Conservation (phyloP, 2,329 filamentous ascomycete species). For the Aspergillus ibericus region DNA sequence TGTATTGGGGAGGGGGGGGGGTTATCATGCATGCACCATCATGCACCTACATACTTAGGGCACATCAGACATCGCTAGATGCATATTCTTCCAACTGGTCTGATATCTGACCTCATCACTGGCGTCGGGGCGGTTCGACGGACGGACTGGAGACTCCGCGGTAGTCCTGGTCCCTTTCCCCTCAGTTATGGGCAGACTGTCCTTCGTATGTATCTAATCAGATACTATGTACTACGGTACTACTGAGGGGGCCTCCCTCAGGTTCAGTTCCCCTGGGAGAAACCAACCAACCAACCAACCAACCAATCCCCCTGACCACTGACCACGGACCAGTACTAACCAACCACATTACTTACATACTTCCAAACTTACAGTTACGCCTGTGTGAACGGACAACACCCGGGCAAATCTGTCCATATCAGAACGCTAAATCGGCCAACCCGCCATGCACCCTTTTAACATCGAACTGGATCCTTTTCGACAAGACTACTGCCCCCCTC, state of each 20-base stretch:
- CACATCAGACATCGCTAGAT: background rate
- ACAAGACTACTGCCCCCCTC: conserved; percentile 3
- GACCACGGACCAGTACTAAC: background rate
- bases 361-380: background rate
- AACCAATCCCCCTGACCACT: too few relatives aligned
- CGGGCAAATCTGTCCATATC: conserved; percentile 1
- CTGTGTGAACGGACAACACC: background rate
- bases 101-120: conserved; percentile 4
- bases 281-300: too few relatives aligned
- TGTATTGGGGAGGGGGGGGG: background rate
- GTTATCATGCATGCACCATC: background rate
- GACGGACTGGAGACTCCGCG: background rate
- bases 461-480: conserved; percentile 2
- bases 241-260: too few relatives aligned
- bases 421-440: conserved; percentile 2
- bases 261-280: too few relatives aligned
- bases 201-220: background rate
- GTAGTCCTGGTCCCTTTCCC: background rate
- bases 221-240: background rate
- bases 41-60: background rate
- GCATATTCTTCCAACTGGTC: background rate
- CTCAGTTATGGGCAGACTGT: background rate
- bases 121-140: background rate
- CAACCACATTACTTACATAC: background rate
- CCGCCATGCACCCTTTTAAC: conserved; percentile 5